Evolutionary conservation across 2,329 filamentous ascomycete species (phyloP).

Genomic region (Botrytis sinoallii): DNA sequence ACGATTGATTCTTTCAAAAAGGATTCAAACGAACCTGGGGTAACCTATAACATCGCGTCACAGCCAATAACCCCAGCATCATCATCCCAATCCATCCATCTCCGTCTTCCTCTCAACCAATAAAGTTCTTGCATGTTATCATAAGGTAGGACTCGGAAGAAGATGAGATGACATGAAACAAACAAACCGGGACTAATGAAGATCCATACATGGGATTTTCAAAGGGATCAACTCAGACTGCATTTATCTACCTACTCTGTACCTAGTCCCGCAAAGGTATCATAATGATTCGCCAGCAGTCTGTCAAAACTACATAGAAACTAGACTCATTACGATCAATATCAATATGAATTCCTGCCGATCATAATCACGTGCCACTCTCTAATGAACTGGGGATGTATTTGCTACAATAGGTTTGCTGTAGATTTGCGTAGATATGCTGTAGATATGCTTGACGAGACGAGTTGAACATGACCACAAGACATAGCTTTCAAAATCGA

Average conservation of each 20-base stretch:
- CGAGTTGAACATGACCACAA: background rate
- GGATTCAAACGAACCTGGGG: background rate
- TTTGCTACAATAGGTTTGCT: background rate
- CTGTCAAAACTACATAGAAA: background rate
- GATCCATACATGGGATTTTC: background rate
- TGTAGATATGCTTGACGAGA: too few species aligned
- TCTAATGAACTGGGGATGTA: background rate
- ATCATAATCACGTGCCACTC: background rate
- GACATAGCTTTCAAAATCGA: background rate
- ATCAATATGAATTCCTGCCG: background rate
- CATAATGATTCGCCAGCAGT: background rate
- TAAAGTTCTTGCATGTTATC: background rate
- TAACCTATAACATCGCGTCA: background rate
- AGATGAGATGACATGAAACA: constrained; percentile 8
- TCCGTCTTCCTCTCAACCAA: background rate
- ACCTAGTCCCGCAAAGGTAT: too few species aligned
- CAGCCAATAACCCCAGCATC: background rate
- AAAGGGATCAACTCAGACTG: background rate
- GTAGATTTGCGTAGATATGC: background rate
- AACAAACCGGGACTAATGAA: background rate
- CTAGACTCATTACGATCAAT: background rate
- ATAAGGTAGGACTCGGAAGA: background rate
- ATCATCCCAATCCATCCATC: background rate
- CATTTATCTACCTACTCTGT: background rate
- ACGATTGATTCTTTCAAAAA: background rate